Conservation (phyloP, 2,329 filamentous ascomycete species). For the Rosellinia necatrix region DNA sequence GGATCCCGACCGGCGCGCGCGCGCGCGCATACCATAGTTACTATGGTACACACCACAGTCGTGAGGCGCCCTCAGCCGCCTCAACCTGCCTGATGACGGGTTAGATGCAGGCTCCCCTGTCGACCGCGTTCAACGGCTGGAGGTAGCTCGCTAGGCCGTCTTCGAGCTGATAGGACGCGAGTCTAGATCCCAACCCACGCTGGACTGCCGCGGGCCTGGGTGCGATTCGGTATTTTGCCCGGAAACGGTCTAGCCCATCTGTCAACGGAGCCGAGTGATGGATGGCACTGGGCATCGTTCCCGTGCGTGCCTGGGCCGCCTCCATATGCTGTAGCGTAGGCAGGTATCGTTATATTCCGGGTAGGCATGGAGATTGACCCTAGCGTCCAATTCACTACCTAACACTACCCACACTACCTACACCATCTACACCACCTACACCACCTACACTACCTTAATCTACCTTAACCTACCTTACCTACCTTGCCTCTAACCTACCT, state of each 20-base stretch:
- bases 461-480: too few species aligned
- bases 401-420: too few species aligned
- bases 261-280: conserved; percentile 26
- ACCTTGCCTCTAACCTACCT: too few species aligned
- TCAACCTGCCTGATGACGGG: not conserved
- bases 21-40: too few species aligned
- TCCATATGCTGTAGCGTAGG: too few species aligned
- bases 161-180: not conserved
- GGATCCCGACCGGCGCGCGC: not conserved
- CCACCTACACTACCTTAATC: too few species aligned
- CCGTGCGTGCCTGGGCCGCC: not conserved
- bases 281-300: conserved; percentile 20
- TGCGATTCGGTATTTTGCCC: conserved; percentile 35
- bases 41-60: too few species aligned
- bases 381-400: not conserved
- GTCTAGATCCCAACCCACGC: not conserved
- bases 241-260: conserved; percentile 33
- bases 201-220: not conserved
- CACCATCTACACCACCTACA: too few species aligned
- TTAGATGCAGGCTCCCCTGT: not conserved
- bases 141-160: too few species aligned
- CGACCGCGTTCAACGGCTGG: not conserved
- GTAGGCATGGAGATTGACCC: not conserved
- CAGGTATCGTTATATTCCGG: too few species aligned
- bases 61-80: not conserved